Evolutionary conservation across 2,329 filamentous ascomycete genomes (phyloP).

Genomic region (Fusarium sp.): DNA sequence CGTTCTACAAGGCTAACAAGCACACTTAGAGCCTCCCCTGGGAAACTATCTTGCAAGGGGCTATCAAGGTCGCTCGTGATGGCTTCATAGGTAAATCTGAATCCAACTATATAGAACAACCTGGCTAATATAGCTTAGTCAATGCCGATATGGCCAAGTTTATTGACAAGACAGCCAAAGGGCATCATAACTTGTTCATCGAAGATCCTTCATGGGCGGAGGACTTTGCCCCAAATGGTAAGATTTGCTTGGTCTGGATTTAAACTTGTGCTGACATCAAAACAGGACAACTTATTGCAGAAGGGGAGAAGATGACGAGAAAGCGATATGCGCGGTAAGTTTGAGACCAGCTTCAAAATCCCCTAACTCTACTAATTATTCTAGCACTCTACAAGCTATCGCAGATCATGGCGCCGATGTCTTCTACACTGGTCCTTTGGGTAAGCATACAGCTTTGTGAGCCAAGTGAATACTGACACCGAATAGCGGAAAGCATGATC

Average conservation of each 20-base stretch:
- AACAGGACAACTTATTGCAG: constrained; percentile 70
- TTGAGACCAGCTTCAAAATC: not conserved
- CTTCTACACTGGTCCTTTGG: constrained; percentile 79
- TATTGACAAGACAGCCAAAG: constrained; percentile 66
- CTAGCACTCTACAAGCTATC: constrained; percentile 77
- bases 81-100: constrained; percentile 69
- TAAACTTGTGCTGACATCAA: constrained; percentile 5
- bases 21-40: constrained; percentile 67
- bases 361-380: constrained; percentile 6
- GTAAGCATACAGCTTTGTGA: constrained; percentile 36
- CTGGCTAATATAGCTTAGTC: constrained; percentile 57
- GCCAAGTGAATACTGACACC: constrained; percentile 16
- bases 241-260: not conserved
- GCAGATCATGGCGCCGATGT: constrained; percentile 77
- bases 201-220: constrained; percentile 83
- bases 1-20: constrained; percentile 1
- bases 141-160: constrained; percentile 80
- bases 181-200: constrained; percentile 71
- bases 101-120: not conserved
- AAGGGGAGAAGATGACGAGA: constrained; percentile 83
- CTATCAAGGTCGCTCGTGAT: constrained; percentile 77
- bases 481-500: constrained; percentile 77
- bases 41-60: constrained; percentile 78
- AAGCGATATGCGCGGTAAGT: constrained; percentile 76
- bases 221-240: constrained; percentile 87